These are phyloP conservation scores for Ambrosia artemisiifolia DNA, from an alignment of 129 eudicot genomes.

Conservation along the genomic window DNA sequence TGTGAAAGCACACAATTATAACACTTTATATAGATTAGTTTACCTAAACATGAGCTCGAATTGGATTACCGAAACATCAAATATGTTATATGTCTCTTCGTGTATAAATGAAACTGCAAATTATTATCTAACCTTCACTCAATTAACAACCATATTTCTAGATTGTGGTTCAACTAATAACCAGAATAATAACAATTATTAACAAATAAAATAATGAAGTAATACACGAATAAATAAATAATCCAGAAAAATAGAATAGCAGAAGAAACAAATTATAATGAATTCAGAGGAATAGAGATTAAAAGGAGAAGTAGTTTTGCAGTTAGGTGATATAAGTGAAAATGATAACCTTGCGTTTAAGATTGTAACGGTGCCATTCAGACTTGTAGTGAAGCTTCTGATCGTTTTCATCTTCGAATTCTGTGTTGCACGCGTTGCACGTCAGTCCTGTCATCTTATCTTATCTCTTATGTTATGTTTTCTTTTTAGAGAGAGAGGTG, in stretches of 20 bases:
- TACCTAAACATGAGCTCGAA: not conserved
- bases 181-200: conserved; percentile 8
- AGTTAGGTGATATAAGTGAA: not conserved
- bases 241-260: not conserved
- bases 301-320: not conserved
- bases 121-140: not conserved
- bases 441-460: conserved; percentile 64
- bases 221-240: not conserved
- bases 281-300: not conserved
- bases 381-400: conserved; percentile 94
- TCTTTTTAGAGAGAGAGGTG: not conserved
- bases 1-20: not conserved
- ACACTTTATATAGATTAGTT: not conserved
- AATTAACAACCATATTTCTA: not conserved
- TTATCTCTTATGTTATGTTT: too few species aligned
- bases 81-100: not conserved
- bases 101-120: not conserved
- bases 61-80: not conserved
- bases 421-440: conserved; percentile 92
- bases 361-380: conserved; percentile 99
- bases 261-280: not conserved
- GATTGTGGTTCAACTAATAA: not conserved
- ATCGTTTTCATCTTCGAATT: conserved; percentile 59
- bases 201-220: not conserved
- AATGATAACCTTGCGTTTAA: conserved; percentile 88